phyloP scores from a whole-genome alignment of 768 basidiomycete species.

The Chalciporus piperatus region DNA sequence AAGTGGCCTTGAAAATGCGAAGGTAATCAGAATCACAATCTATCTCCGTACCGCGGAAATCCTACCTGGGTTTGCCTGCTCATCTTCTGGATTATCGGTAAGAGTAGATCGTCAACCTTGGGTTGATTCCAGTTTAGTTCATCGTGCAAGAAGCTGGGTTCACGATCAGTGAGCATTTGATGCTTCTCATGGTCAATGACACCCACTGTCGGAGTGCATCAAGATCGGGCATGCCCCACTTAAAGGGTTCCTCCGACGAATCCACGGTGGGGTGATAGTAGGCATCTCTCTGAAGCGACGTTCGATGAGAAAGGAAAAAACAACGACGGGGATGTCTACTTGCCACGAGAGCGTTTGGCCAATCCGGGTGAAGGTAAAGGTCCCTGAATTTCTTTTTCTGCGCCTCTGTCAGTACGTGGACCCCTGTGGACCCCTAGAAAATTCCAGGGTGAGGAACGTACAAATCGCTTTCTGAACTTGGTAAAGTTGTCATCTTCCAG shows the following conservation, averaged over 20 bases:
- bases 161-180: constrained; percentile 12
- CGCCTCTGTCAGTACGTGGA: constrained; percentile 10
- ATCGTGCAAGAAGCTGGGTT: constrained; percentile 59
- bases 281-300: constrained; percentile 67
- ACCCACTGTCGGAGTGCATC: constrained; percentile 82
- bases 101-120: constrained; percentile 88
- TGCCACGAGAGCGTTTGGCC: constrained; percentile 93
- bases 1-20: constrained; percentile 44
- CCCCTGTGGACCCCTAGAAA: background rate
- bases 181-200: constrained; percentile 6
- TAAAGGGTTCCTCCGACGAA: constrained; percentile 88
- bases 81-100: constrained; percentile 90
- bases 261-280: constrained; percentile 93
- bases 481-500: constrained; percentile 66
- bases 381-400: constrained; percentile 90
- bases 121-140: constrained; percentile 79
- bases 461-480: constrained; percentile 82
- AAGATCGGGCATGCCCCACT: constrained; percentile 96
- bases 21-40: constrained; percentile 1
- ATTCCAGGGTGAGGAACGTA: constrained; percentile 41
- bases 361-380: constrained; percentile 75
- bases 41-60: background rate
- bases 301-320: background rate
- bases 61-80: constrained; percentile 74
- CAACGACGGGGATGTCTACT: constrained; percentile 28